Conservation (phyloP, 2,329 filamentous ascomycete species). For the Aspergillus novoparasiticus region DNA sequence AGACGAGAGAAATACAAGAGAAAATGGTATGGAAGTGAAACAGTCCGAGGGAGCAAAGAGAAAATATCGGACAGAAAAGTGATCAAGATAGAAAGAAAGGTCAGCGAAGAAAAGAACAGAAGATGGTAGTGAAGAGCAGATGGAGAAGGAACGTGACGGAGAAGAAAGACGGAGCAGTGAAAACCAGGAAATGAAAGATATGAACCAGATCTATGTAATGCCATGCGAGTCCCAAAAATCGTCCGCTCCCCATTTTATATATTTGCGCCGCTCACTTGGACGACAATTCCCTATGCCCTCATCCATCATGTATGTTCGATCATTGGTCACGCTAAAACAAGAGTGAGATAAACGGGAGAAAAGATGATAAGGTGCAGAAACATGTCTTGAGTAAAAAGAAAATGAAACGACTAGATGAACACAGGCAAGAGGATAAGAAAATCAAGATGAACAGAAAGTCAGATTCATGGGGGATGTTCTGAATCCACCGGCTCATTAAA, state of each 20-base stretch:
- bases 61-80: constrained; percentile 8
- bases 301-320: constrained; percentile 45
- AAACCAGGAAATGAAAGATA: constrained; percentile 29
- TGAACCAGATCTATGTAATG: constrained; percentile 43
- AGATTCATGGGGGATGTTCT: constrained; percentile 38
- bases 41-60: constrained; percentile 7
- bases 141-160: constrained; percentile 21
- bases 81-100: constrained; percentile 22
- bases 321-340: constrained; percentile 46
- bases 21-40: constrained; percentile 24
- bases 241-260: constrained; percentile 42
- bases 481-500: constrained; percentile 46
- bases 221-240: constrained; percentile 42
- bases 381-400: constrained; percentile 16
- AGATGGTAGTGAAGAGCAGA: constrained; percentile 2
- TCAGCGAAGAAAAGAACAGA: constrained; percentile 17
- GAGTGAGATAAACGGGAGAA: constrained; percentile 30
- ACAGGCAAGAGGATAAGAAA: constrained; percentile 9
- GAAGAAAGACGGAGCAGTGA: constrained; percentile 24
- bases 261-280: constrained; percentile 40
- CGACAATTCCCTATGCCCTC: constrained; percentile 37
- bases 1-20: constrained; percentile 35
- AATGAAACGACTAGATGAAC: constrained; percentile 18
- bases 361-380: constrained; percentile 7
- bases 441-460: constrained; percentile 9